phyloP scores from a whole-genome alignment of 2,329 filamentous ascomycete species.

The Aphanocladium album region DNA sequence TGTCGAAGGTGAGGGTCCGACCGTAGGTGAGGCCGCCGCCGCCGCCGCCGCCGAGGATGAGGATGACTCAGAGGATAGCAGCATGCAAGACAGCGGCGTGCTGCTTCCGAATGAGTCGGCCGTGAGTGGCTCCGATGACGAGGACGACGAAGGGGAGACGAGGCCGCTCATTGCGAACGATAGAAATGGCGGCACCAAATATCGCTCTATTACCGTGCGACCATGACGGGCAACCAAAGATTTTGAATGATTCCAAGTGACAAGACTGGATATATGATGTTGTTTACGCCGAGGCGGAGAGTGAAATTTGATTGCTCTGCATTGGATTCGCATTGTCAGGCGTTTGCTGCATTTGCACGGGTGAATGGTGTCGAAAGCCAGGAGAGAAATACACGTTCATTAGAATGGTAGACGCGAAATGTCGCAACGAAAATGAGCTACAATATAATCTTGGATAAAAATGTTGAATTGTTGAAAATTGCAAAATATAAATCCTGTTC shows the following conservation, averaged over 20 bases:
- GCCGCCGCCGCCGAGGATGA: conserved; percentile 22
- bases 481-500: neutral
- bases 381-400: neutral
- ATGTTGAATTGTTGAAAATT: neutral
- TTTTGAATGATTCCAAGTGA: neutral
- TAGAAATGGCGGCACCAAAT: neutral
- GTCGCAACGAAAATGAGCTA: neutral
- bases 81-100: conserved; percentile 17
- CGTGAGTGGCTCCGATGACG: conserved; percentile 16
- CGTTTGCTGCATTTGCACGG: neutral
- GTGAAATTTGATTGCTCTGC: neutral
- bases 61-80: conserved; percentile 32
- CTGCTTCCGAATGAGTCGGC: conserved; percentile 22
- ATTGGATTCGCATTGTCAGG: neutral
- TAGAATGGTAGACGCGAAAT: neutral
- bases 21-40: conserved; percentile 16
- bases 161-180: conserved; percentile 16
- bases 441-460: neutral
- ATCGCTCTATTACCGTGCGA: neutral
- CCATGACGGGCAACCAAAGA: neutral
- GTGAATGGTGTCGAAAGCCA: neutral
- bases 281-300: neutral
- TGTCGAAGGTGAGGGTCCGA: conserved; percentile 66
- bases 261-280: neutral
- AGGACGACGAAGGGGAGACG: conserved; percentile 14